Percentiles rank a stretch among this genome's conserved stretches.
phyloP scores from a whole-genome alignment of 176 grass and related monocot species.

The Alopecurus myosuroides region DNA sequence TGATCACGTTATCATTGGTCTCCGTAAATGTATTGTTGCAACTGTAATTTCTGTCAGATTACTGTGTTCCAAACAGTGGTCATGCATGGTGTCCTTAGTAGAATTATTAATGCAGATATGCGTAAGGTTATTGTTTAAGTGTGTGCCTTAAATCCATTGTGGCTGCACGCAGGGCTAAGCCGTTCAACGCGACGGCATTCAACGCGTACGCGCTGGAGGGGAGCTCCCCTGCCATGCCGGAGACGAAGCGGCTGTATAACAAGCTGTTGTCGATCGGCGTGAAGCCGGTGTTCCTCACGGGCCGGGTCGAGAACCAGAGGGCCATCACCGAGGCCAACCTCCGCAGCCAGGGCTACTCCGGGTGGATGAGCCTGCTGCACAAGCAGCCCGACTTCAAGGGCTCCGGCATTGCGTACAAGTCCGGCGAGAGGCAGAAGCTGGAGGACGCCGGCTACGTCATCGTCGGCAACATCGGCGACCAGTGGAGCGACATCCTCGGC shows the following conservation, averaged over 20 bases:
- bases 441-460: conserved; percentile 26
- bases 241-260: conserved; percentile 26
- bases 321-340: conserved; percentile 21
- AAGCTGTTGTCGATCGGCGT: conserved; percentile 15
- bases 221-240: conserved; percentile 32
- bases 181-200: conserved; percentile 35
- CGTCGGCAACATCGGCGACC: conserved; percentile 54
- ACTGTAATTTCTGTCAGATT: not conserved
- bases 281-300: conserved; percentile 54
- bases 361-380: conserved; percentile 43
- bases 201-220: conserved; percentile 27
- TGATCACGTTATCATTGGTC: not conserved
- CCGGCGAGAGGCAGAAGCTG: conserved; percentile 35
- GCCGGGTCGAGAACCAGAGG: conserved; percentile 31
- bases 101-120: too few relatives aligned
- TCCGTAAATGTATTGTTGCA: not conserved
- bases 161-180: not conserved
- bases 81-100: not conserved
- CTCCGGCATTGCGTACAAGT: conserved; percentile 32
- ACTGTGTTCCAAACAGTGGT: not conserved
- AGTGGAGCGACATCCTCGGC: conserved; percentile 61
- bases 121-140: too few relatives aligned
- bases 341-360: not conserved
- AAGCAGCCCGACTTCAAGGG: conserved; percentile 8
- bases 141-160: not conserved